Percentiles rank a stretch among this genome's conserved stretches.
phyloP scores from a whole-genome alignment of 2,329 filamentous ascomycete genomes.

The Diaporthe vaccinii region DNA sequence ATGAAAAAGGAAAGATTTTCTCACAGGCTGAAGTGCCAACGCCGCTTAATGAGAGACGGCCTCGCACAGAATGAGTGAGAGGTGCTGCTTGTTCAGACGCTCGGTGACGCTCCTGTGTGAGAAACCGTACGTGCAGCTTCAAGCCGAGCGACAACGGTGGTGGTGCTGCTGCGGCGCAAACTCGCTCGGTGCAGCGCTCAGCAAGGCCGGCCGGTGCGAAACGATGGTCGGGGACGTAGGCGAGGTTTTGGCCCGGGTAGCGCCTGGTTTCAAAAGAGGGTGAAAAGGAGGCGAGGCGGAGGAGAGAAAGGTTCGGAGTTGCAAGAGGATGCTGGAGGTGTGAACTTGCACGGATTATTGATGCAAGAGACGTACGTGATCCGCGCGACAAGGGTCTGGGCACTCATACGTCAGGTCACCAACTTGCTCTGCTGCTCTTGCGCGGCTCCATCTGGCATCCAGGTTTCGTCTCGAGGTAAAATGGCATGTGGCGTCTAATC shows the following conservation, averaged over 20 bases:
- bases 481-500: slow-evolving; percentile 32
- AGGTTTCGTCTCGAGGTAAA: slow-evolving; percentile 30
- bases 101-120: not conserved
- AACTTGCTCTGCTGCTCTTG: slow-evolving; percentile 36
- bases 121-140: slow-evolving; percentile 5
- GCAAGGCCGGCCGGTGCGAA: not conserved
- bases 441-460: slow-evolving; percentile 40
- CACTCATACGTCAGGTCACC: slow-evolving; percentile 40
- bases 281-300: slow-evolving; percentile 9
- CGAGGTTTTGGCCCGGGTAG: slow-evolving; percentile 17
- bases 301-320: slow-evolving; percentile 15
- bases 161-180: slow-evolving; percentile 3
- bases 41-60: slow-evolving; percentile 7
- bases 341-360: slow-evolving; percentile 36
- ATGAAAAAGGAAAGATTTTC: not conserved
- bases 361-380: slow-evolving; percentile 38
- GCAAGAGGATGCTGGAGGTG: slow-evolving; percentile 31
- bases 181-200: slow-evolving; percentile 20
- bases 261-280: slow-evolving; percentile 16
- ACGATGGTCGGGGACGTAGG: slow-evolving; percentile 3
- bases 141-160: not conserved
- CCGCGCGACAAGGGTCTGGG: slow-evolving; percentile 36
- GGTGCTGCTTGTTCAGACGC: not conserved
- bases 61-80: not conserved
- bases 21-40: slow-evolving; percentile 4